Evolutionary conservation across 768 basidiomycete genomes (phyloP), one percentile per base, ranked within the genome.

Genomic region (Lanmaoa rubissima): DNA sequence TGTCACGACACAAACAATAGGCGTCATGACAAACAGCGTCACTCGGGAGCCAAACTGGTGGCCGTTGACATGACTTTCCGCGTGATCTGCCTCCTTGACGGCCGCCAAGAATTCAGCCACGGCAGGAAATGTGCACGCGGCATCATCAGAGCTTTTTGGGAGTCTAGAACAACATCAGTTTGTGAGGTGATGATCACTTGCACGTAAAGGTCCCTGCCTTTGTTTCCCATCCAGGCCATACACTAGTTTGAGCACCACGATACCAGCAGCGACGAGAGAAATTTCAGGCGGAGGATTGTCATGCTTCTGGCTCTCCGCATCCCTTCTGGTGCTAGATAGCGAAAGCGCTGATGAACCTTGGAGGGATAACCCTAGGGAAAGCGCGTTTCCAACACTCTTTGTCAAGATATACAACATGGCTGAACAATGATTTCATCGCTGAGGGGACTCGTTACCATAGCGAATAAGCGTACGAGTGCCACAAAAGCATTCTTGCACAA

Each of bases 231-330:
- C 92, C 31, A 94, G 66, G 1, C 93, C 94, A 64, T 94, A 94
- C 26, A 86, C 81, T 79, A 96, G 79, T 74, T 94, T 95, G 63
- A 94, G 76, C 36, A 86, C 84, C 12, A 92, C 78, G 13, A 94
- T 77, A 47, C 81, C 80, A 14, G 76, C 76, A 2, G 81, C 83
- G 43, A 82, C 67, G 24, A 92, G 73, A 3, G 80, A 79, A 48
- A 87, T 74, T 66, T 94, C 92, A 11, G 86, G 80, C 7, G 90
- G 84, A 31, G 81, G 78, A 60, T 81, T 84, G 69, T 91, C 90
- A 52, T 79, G 76, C 52, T 76, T 78, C 66, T 85, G 83, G 24
- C 73, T 68, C 45, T 71, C 73, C 16, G 75, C 74, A 60, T 82
- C 82, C 14, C 65, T 64, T 57, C 74, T 76, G 12, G 68, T 51